Evolutionary conservation across 1,139 yeast genomes (phyloP), one percentile per base, ranked within the genome.

Genomic region (Petasospora fabianii): DNA sequence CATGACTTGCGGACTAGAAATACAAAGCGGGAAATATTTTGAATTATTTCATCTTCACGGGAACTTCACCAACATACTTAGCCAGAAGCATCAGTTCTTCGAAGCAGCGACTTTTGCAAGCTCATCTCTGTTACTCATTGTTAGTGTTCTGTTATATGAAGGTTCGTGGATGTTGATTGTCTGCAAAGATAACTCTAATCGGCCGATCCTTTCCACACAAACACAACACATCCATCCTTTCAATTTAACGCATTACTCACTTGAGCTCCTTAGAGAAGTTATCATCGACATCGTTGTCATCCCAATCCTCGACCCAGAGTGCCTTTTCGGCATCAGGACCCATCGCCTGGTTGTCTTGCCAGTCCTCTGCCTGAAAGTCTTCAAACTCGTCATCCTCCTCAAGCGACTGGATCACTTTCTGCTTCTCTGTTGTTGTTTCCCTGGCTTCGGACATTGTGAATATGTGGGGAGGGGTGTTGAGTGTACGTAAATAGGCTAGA

Each of bases 301-400:
- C 95, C 96, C 96, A 87, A 58, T 84, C 88, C 61, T 86, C 95
- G 53, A 86, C 95, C 96, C 96, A 87, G 40, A 86, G 71, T 46
- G 77, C 75, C 69, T 48, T 70, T 60, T 46, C 66, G 49, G 59
- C 63, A 17, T 62, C 65, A 6, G 50, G 46, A 35, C 65, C 69
- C 20, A 72, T 59, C 8, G 73, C 55, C 39, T 71, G 71, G 35
- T 64, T 65, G 30, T 69, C 70, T 20, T 65, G 59, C 82, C 83
- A 77, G 49, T 74, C 77, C 41, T 85, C 95, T 39, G 78, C 88
- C n/a, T 94, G 95, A 64, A 87, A 87, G 58, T 87, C 96, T 66
- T 87, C 96, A 60, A 87, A 87, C 61, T 87, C 96, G 59, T 87
- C 96, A 56, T 87, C 96, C 53, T 84, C 95, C 58, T 86, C 96